phyloP scores from a whole-genome alignment of 306 rosid species.

The Malus fusca region DNA sequence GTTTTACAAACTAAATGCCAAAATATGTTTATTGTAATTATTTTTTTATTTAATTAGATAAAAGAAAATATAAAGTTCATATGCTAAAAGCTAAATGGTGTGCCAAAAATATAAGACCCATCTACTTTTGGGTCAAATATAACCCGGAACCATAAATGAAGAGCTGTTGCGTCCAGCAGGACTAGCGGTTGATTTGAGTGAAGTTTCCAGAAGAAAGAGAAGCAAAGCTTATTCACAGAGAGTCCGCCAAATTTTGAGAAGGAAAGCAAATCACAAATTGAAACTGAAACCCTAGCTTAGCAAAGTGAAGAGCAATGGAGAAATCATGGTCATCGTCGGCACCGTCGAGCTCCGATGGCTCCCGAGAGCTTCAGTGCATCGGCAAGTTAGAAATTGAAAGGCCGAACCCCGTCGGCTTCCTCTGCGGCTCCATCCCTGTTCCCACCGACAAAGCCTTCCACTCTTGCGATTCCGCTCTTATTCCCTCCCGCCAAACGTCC shows the following conservation, averaged over 20 bases:
- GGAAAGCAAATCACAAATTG: neutral
- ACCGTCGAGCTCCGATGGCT: slow-evolving; percentile 20
- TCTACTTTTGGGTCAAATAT: no score
- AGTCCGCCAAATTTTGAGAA: neutral
- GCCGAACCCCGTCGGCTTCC: slow-evolving; percentile 81
- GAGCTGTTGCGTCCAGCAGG: neutral
- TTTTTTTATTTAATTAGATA: no score
- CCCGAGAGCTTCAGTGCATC: slow-evolving; percentile 69
- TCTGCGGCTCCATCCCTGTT: slow-evolving; percentile 91
- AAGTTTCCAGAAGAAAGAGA: neutral
- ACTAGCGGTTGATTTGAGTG: neutral
- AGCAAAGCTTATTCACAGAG: neutral
- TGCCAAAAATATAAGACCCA: no score
- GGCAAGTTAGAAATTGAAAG: slow-evolving; percentile 74
- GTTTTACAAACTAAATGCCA: no score
- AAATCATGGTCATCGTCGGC: slow-evolving; percentile 21
- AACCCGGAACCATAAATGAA: no score
- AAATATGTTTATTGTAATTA: no score
- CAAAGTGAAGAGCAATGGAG: slow-evolving; percentile 31
- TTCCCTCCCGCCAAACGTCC: slow-evolving; percentile 63
- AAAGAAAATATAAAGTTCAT: no score
- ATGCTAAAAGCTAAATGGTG: no score
- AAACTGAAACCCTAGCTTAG: neutral
- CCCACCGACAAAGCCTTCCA: slow-evolving; percentile 87
- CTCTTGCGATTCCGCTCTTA: slow-evolving; percentile 62